A percentile compares a stretch with the other conserved stretches of the same genome.
Evolutionary conservation across 2,329 filamentous ascomycete genomes (phyloP).

Genomic region (Phyllosticta ampelicida): DNA sequence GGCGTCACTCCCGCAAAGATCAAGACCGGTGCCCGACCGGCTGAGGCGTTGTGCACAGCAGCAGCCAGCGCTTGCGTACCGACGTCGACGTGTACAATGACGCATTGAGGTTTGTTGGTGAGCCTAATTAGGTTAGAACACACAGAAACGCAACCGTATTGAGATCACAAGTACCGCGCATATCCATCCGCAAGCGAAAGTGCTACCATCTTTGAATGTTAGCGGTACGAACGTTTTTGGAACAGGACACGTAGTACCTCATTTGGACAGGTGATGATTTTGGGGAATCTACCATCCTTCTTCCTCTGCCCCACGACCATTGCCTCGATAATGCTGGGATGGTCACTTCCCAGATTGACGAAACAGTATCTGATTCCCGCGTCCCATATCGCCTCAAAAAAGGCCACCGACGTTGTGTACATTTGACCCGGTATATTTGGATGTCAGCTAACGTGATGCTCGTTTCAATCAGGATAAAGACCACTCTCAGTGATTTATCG

Average conservation of each 20-base stretch:
- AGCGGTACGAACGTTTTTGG: background rate
- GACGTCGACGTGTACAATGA: conserved; percentile 71
- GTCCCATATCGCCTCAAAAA: conserved; percentile 73
- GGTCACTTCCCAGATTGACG: conserved; percentile 60
- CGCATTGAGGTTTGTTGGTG: conserved; percentile 58
- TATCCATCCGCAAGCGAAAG: conserved; percentile 79
- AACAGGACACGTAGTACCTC: conserved; percentile 46
- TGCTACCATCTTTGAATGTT: conserved; percentile 57
- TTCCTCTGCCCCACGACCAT: conserved; percentile 67
- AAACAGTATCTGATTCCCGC: conserved; percentile 38
- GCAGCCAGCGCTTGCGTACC: conserved; percentile 69
- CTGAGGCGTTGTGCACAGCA: conserved; percentile 69
- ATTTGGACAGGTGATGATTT: conserved; percentile 69
- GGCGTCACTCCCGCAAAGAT: conserved; percentile 71
- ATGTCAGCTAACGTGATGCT: background rate
- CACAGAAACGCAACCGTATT: background rate
- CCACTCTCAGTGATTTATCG: background rate
- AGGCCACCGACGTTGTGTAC: conserved; percentile 69
- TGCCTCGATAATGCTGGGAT: conserved; percentile 69
- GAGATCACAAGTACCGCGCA: conserved; percentile 31
- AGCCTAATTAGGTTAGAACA: conserved; percentile 29
- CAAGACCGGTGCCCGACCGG: conserved; percentile 61
- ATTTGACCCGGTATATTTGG: background rate
- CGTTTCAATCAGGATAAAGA: background rate
- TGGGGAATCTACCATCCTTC: conserved; percentile 47